Conservation (phyloP, 2,329 filamentous ascomycete species). For the Bipolaris zeicola region DNA sequence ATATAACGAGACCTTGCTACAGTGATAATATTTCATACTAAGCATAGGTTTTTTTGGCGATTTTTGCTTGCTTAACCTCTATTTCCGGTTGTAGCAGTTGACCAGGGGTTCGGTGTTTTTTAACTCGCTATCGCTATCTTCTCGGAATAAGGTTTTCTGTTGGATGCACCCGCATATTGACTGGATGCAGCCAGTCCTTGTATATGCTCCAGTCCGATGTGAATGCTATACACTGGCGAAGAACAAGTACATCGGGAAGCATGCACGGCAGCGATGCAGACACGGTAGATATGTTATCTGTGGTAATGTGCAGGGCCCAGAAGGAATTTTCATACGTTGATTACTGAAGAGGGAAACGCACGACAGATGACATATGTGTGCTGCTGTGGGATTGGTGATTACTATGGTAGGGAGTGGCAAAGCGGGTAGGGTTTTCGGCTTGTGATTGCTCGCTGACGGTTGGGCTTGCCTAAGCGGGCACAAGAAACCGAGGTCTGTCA, state of each 20-base stretch:
- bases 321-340: not conserved
- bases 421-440: constrained; percentile 9
- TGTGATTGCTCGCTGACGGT: constrained; percentile 11
- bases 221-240: not conserved
- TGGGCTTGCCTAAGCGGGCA: constrained; percentile 31
- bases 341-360: not conserved
- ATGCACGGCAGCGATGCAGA: not conserved
- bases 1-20: too few species aligned
- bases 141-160: constrained; percentile 50
- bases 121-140: too few species aligned
- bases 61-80: not conserved
- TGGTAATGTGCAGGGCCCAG: not conserved
- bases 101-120: too few species aligned
- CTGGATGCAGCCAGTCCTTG: constrained; percentile 74
- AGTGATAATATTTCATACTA: too few species aligned
- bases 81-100: not conserved
- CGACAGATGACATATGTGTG: constrained; percentile 1
- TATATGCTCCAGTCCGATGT: constrained; percentile 31
- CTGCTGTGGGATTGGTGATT: not conserved
- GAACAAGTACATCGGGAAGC: not conserved
- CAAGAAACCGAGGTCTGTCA: constrained; percentile 32
- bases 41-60: not conserved
- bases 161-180: constrained; percentile 77
- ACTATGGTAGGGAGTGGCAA: constrained; percentile 1
- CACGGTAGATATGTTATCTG: not conserved